Conservation (phyloP, 306 rosid genomes). For the Echinosophora koreensis region DNA sequence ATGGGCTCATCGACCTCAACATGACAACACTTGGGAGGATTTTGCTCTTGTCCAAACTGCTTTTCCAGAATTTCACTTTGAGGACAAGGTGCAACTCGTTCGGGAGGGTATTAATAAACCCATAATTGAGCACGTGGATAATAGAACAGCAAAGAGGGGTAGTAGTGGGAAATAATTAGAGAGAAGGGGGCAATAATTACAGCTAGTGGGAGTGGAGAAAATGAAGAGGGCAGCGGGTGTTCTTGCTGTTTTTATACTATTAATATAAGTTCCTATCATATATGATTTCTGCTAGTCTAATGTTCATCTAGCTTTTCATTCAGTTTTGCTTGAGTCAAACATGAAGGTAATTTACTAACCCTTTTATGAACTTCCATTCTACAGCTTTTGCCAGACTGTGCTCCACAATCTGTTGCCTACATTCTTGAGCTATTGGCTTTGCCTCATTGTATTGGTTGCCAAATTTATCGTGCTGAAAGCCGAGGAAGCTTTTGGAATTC, state of each 20-base stretch:
- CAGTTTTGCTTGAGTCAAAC: slow-evolving; percentile 20
- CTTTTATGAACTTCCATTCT: slow-evolving; percentile 42
- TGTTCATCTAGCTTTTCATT: neutral
- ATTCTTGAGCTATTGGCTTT: slow-evolving; percentile 73
- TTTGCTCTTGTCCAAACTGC: neutral
- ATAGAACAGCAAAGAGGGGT: no score
- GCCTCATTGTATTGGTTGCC: slow-evolving; percentile 83
- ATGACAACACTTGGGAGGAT: neutral
- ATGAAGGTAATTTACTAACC: slow-evolving; percentile 19
- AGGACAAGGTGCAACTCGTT: neutral
- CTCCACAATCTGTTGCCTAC: slow-evolving; percentile 80
- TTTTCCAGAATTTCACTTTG: neutral
- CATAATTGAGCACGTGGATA: no score
- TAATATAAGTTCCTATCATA: neutral
- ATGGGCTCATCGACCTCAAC: no score
- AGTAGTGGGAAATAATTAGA: no score
- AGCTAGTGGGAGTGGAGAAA: no score
- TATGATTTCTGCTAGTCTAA: slow-evolving; percentile 20
- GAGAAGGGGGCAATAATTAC: no score
- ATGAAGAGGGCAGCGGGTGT: no score
- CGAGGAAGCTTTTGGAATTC: slow-evolving; percentile 78
- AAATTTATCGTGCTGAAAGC: slow-evolving; percentile 82
- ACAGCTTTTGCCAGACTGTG: slow-evolving; percentile 92
- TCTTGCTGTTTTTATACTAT: no score
- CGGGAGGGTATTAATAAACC: neutral